These are phyloP conservation scores for Termitomyces sp. DNA, from an alignment of 768 basidiomycete genomes.

Conservation along the genomic window DNA sequence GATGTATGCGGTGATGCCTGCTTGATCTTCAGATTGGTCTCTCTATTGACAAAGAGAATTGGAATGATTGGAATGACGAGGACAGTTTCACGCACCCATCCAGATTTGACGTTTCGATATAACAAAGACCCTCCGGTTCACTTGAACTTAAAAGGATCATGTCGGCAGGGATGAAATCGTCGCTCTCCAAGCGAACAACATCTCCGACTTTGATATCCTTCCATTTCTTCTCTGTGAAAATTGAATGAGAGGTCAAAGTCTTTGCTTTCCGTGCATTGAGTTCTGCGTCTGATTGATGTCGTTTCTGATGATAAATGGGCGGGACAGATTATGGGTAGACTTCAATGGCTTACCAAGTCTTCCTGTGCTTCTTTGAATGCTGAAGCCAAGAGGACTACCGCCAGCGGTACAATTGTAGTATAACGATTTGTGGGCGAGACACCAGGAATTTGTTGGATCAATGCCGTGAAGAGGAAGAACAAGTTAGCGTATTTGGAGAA, in stretches of 20 bases:
- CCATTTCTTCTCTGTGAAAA: constrained; percentile 80
- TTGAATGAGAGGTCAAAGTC: constrained; percentile 56
- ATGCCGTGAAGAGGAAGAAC: constrained; percentile 97
- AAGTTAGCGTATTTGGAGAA: constrained; percentile 98
- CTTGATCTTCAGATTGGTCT: constrained; percentile 99
- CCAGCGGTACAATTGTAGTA: constrained; percentile 91
- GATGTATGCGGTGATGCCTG: constrained; percentile 85
- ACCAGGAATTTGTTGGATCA: constrained; percentile 95
- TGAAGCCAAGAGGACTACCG: constrained; percentile 83
- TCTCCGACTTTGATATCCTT: constrained; percentile 88
- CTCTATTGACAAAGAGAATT: constrained; percentile 38
- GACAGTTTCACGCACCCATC: constrained; percentile 64
- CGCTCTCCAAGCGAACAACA: constrained; percentile 81
- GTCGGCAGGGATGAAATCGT: constrained; percentile 97
- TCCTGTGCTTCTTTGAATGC: constrained; percentile 96
- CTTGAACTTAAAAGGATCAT: constrained; percentile 81
- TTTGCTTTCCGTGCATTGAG: constrained; percentile 81
- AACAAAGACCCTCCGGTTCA: constrained; percentile 96
- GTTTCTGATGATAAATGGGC: constrained; percentile 57
- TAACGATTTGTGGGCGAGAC: constrained; percentile 95
- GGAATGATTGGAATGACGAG: background rate
- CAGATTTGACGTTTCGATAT: constrained; percentile 95
- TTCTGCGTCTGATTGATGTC: constrained; percentile 91
- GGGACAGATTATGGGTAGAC: background rate
- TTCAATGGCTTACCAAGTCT: constrained; percentile 62